Percentiles rank a stretch among this genome's conserved stretches.
phyloP scores from a whole-genome alignment of 805 yeast genomes.

The Candida pini region DNA sequence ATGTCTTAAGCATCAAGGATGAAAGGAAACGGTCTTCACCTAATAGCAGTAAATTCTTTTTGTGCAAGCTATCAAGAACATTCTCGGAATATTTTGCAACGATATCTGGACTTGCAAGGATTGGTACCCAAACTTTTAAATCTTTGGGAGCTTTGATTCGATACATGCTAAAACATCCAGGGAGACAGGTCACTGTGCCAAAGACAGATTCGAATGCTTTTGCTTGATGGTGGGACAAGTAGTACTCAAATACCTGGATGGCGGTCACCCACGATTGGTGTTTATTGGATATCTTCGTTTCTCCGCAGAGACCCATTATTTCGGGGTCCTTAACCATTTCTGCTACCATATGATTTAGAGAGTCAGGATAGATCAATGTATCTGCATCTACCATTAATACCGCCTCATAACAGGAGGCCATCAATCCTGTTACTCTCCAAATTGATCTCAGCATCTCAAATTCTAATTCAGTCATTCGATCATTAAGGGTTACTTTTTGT shows the following conservation, averaged over 20 bases:
- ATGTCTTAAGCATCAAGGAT: slow-evolving; percentile 79
- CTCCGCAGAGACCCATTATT: slow-evolving; percentile 93
- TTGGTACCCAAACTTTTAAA: slow-evolving; percentile 83
- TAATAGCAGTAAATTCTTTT: slow-evolving; percentile 73
- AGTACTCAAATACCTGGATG: slow-evolving; percentile 90
- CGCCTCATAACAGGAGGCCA: slow-evolving; percentile 77
- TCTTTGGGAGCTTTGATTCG: slow-evolving; percentile 89
- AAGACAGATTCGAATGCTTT: slow-evolving; percentile 94
- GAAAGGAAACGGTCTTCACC: slow-evolving; percentile 90
- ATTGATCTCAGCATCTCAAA: slow-evolving; percentile 68
- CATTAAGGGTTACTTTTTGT: slow-evolving; percentile 84
- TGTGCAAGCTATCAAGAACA: slow-evolving; percentile 76
- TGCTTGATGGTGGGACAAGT: slow-evolving; percentile 89
- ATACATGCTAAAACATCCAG: slow-evolving; percentile 92
- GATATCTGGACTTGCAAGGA: slow-evolving; percentile 86
- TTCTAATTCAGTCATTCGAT: slow-evolving; percentile 89
- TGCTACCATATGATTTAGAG: slow-evolving; percentile 84
- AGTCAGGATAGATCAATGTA: slow-evolving; percentile 81
- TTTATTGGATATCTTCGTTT: slow-evolving; percentile 85
- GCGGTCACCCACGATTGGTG: slow-evolving; percentile 82
- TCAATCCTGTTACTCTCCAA: slow-evolving; percentile 79
- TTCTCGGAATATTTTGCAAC: slow-evolving; percentile 89
- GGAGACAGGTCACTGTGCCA: slow-evolving; percentile 92
- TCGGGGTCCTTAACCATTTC: slow-evolving; percentile 82
- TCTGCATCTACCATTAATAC: slow-evolving; percentile 94